Percentiles rank a stretch among this genome's conserved stretches.
These are phyloP conservation scores for Tetraselmis striata DNA, from an alignment of 139 green algal genomes.

Conservation along the genomic window DNA sequence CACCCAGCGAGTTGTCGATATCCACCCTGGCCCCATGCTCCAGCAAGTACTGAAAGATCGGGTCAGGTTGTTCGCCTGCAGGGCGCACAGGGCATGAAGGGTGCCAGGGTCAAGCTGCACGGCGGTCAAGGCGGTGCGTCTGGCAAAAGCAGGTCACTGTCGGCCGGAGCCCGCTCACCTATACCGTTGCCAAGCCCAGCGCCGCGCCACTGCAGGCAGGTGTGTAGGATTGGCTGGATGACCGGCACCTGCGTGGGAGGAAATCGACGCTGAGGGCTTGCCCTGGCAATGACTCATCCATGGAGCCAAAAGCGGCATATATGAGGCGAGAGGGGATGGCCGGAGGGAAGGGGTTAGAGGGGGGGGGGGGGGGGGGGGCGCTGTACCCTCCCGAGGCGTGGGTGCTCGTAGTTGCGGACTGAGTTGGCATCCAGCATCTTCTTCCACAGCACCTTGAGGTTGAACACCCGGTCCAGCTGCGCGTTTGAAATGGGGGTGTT, in stretches of 20 bases:
- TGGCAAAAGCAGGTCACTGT: no score
- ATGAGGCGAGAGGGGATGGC: no score
- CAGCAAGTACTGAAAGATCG: neutral
- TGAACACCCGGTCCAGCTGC: neutral
- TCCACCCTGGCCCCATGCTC: neutral
- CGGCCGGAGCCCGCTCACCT: no score
- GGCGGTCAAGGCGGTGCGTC: no score
- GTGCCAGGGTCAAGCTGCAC: neutral
- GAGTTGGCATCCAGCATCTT: neutral
- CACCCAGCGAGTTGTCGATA: neutral
- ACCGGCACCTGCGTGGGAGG: neutral
- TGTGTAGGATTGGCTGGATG: neutral
- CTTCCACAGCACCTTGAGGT: neutral
- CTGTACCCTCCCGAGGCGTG: neutral
- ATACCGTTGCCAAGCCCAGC: neutral
- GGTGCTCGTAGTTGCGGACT: neutral
- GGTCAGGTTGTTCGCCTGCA: neutral
- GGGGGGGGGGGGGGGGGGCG: no score
- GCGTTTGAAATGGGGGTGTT: neutral
- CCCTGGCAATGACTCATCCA: no score
- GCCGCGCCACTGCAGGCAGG: neutral
- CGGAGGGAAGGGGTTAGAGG: no score
- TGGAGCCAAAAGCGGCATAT: no score
- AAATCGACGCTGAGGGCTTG: no score
- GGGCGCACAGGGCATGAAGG: neutral